phyloP scores from a whole-genome alignment of 108 stramenopile species.

The Cyclostephanos invisitatus region DNA sequence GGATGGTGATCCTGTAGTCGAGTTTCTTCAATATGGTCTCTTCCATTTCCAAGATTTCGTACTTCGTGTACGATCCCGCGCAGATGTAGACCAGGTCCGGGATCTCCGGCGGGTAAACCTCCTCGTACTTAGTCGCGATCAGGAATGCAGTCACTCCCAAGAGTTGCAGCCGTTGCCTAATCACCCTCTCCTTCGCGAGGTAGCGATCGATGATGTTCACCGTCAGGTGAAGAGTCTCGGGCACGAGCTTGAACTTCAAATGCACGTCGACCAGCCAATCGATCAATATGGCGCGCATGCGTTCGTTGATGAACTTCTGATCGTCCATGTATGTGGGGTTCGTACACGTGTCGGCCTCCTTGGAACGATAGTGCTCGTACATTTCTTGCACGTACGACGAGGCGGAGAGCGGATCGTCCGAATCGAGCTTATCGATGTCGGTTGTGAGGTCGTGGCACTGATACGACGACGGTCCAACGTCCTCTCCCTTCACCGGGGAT shows the following conservation, averaged over 20 bases:
- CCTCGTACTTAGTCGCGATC: slow-evolving; percentile 99
- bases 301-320: slow-evolving; percentile 89
- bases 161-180: slow-evolving; percentile 90
- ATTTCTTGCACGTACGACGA: slow-evolving; percentile 95
- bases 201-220: slow-evolving; percentile 98
- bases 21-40: slow-evolving; percentile 78
- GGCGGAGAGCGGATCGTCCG: slow-evolving; percentile 92
- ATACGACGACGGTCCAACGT: slow-evolving; percentile 30
- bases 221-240: slow-evolving; percentile 96
- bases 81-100: slow-evolving; percentile 97
- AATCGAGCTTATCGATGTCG: slow-evolving; percentile 94
- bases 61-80: slow-evolving; percentile 90
- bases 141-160: slow-evolving; percentile 97
- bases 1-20: slow-evolving; percentile 83
- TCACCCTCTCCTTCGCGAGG: slow-evolving; percentile 69
- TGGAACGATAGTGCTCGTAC: slow-evolving; percentile 89
- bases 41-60: slow-evolving; percentile 95
- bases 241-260: slow-evolving; percentile 96
- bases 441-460: slow-evolving; percentile 79
- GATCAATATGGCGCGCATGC: slow-evolving; percentile 95
- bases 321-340: slow-evolving; percentile 86
- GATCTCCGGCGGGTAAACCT: slow-evolving; percentile 98
- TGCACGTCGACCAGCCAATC: slow-evolving; percentile 99
- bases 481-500: slow-evolving; percentile 1
- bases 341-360: slow-evolving; percentile 79